phyloP scores from a whole-genome alignment of 164 flowering plant genomes.

The Cinnamomum chago region DNA sequence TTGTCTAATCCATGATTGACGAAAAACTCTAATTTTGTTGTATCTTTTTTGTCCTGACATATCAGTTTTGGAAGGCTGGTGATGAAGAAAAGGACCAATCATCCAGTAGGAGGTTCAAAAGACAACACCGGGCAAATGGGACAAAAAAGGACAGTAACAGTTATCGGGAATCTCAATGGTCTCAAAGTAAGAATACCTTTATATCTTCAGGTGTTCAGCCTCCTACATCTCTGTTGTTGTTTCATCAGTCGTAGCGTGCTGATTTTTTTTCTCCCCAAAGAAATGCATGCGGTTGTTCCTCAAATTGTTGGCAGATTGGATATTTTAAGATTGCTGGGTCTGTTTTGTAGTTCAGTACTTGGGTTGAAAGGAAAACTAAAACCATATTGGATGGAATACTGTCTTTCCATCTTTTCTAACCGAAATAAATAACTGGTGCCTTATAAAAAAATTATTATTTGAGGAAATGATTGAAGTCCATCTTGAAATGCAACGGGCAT shows the following conservation, averaged over 20 bases:
- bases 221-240: not conserved
- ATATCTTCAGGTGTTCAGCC: not conserved
- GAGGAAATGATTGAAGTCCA: too few species aligned
- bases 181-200: conserved; percentile 37
- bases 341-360: too few species aligned
- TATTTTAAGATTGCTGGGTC: too few species aligned
- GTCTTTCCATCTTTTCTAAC: too few species aligned
- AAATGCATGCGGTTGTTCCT: not conserved
- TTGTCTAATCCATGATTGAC: too few species aligned
- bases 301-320: too few species aligned
- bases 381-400: too few species aligned
- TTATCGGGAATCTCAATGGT: conserved; percentile 23
- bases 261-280: not conserved
- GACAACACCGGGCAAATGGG: conserved; percentile 30
- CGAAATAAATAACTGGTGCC: too few species aligned
- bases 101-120: conserved; percentile 51
- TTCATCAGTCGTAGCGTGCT: not conserved
- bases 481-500: too few species aligned
- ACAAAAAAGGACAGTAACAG: conserved; percentile 20
- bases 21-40: too few species aligned
- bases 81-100: conserved; percentile 37
- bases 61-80: conserved; percentile 48
- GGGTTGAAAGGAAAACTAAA: too few species aligned
- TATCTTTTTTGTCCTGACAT: not conserved
- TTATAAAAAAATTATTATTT: too few species aligned